Evolutionary conservation across 441 rosid species (phyloP).

Genomic region (Pelargonium myrrhifolium): DNA sequence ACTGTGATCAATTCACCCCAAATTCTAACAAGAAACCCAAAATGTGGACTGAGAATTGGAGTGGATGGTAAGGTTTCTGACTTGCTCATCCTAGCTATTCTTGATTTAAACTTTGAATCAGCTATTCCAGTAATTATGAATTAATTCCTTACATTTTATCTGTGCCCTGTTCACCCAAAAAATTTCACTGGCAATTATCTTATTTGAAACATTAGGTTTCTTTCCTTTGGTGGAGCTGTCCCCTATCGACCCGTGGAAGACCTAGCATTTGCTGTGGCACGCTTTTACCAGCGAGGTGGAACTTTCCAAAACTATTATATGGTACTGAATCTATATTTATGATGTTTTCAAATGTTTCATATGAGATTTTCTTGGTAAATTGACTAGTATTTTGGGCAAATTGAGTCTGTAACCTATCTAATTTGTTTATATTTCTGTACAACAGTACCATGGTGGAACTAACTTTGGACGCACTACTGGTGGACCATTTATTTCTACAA

Average conservation of each 20-base stretch:
- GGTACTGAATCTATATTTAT: slow-evolving; percentile 31
- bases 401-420: slow-evolving; percentile 9
- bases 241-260: slow-evolving; percentile 69
- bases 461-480: slow-evolving; percentile 65
- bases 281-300: slow-evolving; percentile 69
- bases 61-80: slow-evolving; percentile 47
- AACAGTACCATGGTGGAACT: slow-evolving; percentile 72
- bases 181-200: neutral
- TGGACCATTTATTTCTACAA: slow-evolving; percentile 72
- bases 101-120: neutral
- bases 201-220: slow-evolving; percentile 36
- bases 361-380: neutral
- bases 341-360: neutral
- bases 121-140: neutral
- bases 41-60: slow-evolving; percentile 83
- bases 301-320: slow-evolving; percentile 74
- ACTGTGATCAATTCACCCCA: slow-evolving; percentile 73
- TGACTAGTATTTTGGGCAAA: neutral
- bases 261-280: slow-evolving; percentile 66
- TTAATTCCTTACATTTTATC: neutral
- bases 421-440: slow-evolving; percentile 19
- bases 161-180: neutral
- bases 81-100: neutral
- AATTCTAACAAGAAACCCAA: slow-evolving; percentile 58
- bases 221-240: slow-evolving; percentile 48